A percentile compares a stretch with the other conserved stretches of the same genome.
Conservation (phyloP, 805 yeast genomes). For the Starmerella vaccinii region DNA sequence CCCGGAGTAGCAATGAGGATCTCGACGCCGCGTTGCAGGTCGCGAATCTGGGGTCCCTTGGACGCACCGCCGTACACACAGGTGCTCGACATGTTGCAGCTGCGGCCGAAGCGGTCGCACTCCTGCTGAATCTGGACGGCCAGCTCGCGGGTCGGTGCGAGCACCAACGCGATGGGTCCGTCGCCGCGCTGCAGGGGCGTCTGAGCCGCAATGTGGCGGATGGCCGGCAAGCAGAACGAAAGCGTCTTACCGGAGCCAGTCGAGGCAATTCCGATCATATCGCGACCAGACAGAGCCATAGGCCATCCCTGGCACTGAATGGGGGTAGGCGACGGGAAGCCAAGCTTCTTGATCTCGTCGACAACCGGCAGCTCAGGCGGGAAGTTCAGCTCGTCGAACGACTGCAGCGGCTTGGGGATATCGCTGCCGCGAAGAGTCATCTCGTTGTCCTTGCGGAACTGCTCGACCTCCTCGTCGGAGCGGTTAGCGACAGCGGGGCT, state of each 20-base stretch:
- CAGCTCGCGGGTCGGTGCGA: constrained; percentile 98
- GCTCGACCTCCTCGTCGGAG: constrained; percentile 57
- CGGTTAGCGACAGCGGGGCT: constrained; percentile 67
- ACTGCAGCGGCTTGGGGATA: constrained; percentile 87
- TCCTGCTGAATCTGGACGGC: constrained; percentile 96
- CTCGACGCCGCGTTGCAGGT: constrained; percentile 88
- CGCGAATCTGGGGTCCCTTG: constrained; percentile 95
- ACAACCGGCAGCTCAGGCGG: constrained; percentile 71
- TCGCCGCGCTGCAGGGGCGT: constrained; percentile 88
- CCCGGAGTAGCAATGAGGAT: constrained; percentile 98
- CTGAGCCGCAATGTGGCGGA: constrained; percentile 97
- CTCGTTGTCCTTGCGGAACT: constrained; percentile 71
- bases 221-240: constrained; percentile 92
- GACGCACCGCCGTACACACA: constrained; percentile 99
- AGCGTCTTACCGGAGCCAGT: constrained; percentile 99
- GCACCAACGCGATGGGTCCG: constrained; percentile 90
- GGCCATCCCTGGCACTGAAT: constrained; percentile 99
- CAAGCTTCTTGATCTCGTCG: constrained; percentile 77
- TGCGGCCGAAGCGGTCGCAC: constrained; percentile 85
- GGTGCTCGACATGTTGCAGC: constrained; percentile 83
- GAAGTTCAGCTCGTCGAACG: constrained; percentile 95
- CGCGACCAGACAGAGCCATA: constrained; percentile 98
- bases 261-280: constrained; percentile 97
- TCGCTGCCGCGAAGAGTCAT: constrained; percentile 77
- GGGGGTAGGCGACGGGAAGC: constrained; percentile 88